Percentiles rank a stretch among this genome's conserved stretches.
These are phyloP conservation scores for Aspergillus novoparasiticus DNA, from an alignment of 2,329 filamentous ascomycete species.

Conservation along the genomic window DNA sequence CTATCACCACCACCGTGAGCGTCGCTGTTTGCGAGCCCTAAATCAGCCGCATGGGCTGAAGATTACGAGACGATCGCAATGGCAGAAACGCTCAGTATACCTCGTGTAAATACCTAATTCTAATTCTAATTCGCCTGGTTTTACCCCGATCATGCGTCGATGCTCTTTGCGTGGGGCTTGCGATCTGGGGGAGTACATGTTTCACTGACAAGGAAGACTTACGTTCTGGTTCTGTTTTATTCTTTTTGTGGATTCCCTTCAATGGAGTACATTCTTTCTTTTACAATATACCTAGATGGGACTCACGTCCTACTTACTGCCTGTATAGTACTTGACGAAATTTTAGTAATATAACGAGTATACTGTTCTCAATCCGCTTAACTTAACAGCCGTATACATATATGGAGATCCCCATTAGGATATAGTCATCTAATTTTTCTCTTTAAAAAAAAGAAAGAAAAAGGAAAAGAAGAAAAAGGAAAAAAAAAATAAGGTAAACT, in stretches of 20 bases:
- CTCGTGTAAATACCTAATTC: slow-evolving; percentile 38
- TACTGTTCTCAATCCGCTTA: neutral
- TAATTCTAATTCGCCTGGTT: slow-evolving; percentile 33
- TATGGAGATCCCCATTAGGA: neutral
- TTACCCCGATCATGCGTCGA: slow-evolving; percentile 3
- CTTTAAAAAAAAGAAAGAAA: neutral
- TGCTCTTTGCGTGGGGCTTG: slow-evolving; percentile 7
- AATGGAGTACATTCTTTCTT: slow-evolving; percentile 35
- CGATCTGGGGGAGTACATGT: neutral
- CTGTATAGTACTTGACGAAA: slow-evolving; percentile 15
- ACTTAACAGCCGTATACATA: neutral
- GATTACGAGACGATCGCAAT: slow-evolving; percentile 26
- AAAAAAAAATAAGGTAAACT: neutral
- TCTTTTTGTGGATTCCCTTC: slow-evolving; percentile 21
- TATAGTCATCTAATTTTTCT: no score
- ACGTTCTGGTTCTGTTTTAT: slow-evolving; percentile 17
- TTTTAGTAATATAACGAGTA: slow-evolving; percentile 3
- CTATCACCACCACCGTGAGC: slow-evolving; percentile 28
- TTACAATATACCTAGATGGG: slow-evolving; percentile 1
- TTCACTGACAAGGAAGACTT: slow-evolving; percentile 9
- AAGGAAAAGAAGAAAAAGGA: no score
- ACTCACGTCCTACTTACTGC: slow-evolving; percentile 2
- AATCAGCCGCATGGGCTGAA: slow-evolving; percentile 19
- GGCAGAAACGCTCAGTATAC: slow-evolving; percentile 24
- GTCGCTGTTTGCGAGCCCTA: slow-evolving; percentile 23